Conservation (phyloP, 257 asterid genomes). For the Lycium barbarum region DNA sequence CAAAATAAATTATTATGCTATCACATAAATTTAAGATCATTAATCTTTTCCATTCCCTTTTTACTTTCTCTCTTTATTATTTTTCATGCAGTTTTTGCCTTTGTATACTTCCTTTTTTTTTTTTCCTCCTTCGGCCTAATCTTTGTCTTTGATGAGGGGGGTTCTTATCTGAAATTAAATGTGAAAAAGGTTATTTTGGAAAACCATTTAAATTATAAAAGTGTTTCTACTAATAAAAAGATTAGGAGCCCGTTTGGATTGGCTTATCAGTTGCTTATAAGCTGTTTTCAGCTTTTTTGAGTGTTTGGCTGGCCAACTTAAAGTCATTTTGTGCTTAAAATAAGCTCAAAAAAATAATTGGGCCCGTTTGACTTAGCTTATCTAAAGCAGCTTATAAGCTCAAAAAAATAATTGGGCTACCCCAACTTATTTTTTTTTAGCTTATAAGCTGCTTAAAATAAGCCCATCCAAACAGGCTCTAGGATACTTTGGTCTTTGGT, state of each 20-base stretch:
- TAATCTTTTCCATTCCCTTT: neutral
- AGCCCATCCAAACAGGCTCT: no score
- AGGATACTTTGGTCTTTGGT: conserved; percentile 21
- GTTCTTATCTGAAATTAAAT: conserved; percentile 16
- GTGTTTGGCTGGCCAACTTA: no score
- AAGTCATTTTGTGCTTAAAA: no score
- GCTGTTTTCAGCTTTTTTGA: no score
- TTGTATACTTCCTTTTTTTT: neutral
- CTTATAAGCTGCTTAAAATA: no score
- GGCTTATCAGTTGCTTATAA: no score
- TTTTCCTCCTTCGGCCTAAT: neutral
- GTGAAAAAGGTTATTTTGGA: neutral
- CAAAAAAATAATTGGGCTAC: no score
- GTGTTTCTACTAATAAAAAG: conserved; percentile 1
- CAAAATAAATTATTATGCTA: neutral
- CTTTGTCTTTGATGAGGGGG: neutral
- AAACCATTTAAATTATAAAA: neutral
- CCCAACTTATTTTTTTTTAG: no score
- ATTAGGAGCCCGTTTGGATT: no score
- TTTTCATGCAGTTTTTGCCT: neutral
- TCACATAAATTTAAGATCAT: conserved; percentile 16
- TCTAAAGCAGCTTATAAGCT: no score
- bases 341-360: no score
- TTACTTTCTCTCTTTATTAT: conserved; percentile 12
- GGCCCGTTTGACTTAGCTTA: no score